Evolutionary conservation across 139 green algal species (phyloP), one percentile per base, ranked within the genome.

Genomic region (Coelastrella sp.): DNA sequence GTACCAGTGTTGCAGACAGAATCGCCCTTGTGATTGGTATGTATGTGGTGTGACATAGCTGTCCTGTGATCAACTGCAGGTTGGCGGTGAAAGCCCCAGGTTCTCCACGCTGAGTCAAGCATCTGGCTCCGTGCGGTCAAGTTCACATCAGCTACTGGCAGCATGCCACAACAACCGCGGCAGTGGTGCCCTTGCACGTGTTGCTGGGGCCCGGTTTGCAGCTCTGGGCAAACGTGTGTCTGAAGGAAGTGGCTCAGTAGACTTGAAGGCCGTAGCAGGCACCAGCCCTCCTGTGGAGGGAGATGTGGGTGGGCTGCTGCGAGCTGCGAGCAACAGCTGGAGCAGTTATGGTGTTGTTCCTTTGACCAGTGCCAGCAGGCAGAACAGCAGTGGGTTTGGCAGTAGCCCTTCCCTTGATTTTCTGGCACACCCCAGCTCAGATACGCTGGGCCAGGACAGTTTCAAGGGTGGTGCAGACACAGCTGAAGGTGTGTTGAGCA

Each of bases 341-440:
- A 38, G 75, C 51, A 82, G 75, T 53, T 19, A 37, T 40, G 27
- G 30, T 43, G 62, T 41, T 15, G 62, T 27, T 9, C 37, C 6
- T 6, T n/a, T 50, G 11, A 40, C 35, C 34, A 76, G 62, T 30
- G 23, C 17, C 48, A 81, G 73, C 53, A 64, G 53, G 34, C 53
- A 57, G 35, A 72, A 48, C 77, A 84, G 77, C 77, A 62, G 38
- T 43, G 77, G 59, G 27, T 43, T 84, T 34, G 53, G 75, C 75
- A 71, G 60, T 60, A 64, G 32, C 41, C 13, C 23, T 40, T 64
- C 23, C 27, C 60, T 75, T 11, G 40, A n/a, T 8, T 35, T 40
- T 32, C 60, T 73, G 11, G 53, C 60, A 50, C 25, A 27, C 5
- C 43, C 23, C 21, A 17, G 15, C 40, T 19, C 41, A 1, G 41